These are phyloP conservation scores for Exophiala sp. DNA, from an alignment of 2,329 filamentous ascomycete genomes.

Conservation along the genomic window DNA sequence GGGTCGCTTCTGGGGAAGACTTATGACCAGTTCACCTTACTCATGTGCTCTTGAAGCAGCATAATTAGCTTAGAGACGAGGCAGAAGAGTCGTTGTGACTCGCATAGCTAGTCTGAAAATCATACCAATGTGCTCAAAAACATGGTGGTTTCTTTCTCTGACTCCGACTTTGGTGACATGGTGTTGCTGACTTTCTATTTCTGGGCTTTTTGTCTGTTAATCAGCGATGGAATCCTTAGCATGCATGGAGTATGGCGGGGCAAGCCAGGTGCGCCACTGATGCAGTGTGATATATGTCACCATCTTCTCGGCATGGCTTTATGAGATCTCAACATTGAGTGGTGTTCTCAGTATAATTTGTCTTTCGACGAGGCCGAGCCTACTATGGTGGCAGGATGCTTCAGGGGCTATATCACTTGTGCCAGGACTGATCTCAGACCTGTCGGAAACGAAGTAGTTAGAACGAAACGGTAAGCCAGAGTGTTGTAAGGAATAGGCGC, in stretches of 20 bases:
- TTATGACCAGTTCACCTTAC: constrained; percentile 17
- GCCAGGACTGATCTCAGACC: too few species aligned
- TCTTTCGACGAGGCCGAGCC: too few species aligned
- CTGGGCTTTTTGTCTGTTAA: background rate
- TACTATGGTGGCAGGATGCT: too few species aligned
- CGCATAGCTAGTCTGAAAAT: constrained; percentile 20
- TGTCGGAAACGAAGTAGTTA: too few species aligned
- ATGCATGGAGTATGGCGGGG: background rate
- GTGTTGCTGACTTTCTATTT: background rate
- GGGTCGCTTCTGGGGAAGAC: constrained; percentile 28
- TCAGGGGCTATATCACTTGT: too few species aligned
- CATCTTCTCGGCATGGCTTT: background rate
- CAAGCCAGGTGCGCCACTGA: background rate
- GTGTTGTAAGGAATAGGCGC: too few species aligned
- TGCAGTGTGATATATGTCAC: constrained; percentile 1
- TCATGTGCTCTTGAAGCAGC: constrained; percentile 19
- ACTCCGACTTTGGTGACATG: background rate
- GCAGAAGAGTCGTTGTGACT: constrained; percentile 10
- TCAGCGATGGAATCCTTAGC: background rate
- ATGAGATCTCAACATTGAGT: too few species aligned
- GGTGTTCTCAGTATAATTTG: too few species aligned
- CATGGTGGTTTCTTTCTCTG: background rate
- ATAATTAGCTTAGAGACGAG: constrained; percentile 17
- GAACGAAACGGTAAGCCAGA: too few species aligned
- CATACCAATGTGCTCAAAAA: constrained; percentile 26